phyloP scores from a whole-genome alignment of 2,329 filamentous ascomycete genomes.

The Aspergillus nomiae region DNA sequence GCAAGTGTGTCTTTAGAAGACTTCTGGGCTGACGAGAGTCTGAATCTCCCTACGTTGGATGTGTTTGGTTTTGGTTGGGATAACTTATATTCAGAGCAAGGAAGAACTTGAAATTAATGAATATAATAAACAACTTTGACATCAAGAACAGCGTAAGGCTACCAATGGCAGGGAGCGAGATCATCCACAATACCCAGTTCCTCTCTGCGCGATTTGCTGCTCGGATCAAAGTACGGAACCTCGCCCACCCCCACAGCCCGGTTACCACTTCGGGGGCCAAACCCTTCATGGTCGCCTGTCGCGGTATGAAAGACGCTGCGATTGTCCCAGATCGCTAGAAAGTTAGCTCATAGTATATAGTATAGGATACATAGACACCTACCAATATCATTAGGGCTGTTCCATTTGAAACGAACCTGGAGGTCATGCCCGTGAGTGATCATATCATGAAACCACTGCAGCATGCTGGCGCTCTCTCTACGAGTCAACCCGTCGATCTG shows the following conservation, averaged over 20 bases:
- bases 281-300: slow-evolving; percentile 42
- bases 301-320: slow-evolving; percentile 35
- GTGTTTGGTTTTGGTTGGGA: background rate
- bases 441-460: slow-evolving; percentile 47
- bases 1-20: background rate
- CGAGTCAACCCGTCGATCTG: slow-evolving; percentile 22
- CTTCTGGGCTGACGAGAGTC: background rate
- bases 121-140: background rate
- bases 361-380: background rate
- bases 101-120: background rate
- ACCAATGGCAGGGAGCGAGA: background rate
- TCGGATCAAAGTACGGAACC: slow-evolving; percentile 45
- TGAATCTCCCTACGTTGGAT: background rate
- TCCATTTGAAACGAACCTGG: slow-evolving; percentile 46
- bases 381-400: background rate
- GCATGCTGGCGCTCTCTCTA: slow-evolving; percentile 45
- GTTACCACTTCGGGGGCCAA: slow-evolving; percentile 79
- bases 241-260: slow-evolving; percentile 96
- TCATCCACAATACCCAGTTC: background rate
- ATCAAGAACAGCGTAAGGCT: background rate
- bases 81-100: background rate
- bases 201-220: slow-evolving; percentile 2
- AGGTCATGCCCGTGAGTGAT: slow-evolving; percentile 55
- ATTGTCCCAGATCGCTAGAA: slow-evolving; percentile 21
- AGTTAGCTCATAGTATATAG: background rate